Evolutionary conservation across 768 basidiomycete species (phyloP).

Genomic region (Nevesoporus exiguus): DNA sequence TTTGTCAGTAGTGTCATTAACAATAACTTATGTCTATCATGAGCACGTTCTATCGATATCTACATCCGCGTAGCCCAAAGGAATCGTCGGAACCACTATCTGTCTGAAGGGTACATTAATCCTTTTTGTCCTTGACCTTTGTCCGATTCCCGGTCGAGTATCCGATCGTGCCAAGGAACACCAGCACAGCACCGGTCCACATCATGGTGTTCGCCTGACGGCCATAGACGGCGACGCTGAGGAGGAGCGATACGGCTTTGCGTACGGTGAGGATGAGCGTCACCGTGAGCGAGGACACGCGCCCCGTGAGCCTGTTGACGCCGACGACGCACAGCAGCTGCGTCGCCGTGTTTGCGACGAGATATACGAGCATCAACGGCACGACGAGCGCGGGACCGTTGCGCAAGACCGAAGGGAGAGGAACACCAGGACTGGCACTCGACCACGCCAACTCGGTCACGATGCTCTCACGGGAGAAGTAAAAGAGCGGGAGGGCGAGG

Average conservation of each 20-base stretch:
- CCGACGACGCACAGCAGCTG: conserved; percentile 85
- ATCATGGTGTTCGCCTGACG: conserved; percentile 43
- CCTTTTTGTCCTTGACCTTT: conserved; percentile 24
- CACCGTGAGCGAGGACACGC: conserved; percentile 70
- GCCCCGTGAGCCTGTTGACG: conserved; percentile 80
- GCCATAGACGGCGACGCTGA: conserved; percentile 59
- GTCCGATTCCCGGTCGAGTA: conserved; percentile 45
- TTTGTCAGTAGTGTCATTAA: neutral
- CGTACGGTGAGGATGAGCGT: conserved; percentile 78
- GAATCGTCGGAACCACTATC: neutral
- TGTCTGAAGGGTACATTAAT: conserved; percentile 5
- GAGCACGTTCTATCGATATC: conserved; percentile 1
- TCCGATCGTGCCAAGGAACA: conserved; percentile 66
- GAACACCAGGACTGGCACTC: conserved; percentile 10
- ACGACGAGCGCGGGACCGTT: conserved; percentile 26
- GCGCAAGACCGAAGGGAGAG: conserved; percentile 9
- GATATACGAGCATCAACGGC: conserved; percentile 58
- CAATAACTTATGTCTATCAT: conserved; percentile 20
- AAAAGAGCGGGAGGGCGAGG: conserved; percentile 75
- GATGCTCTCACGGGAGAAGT: conserved; percentile 55
- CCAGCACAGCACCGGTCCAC: conserved; percentile 67
- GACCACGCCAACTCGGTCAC: conserved; percentile 17
- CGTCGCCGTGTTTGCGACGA: conserved; percentile 75
- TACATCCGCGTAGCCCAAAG: neutral
- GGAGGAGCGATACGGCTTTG: conserved; percentile 71